Evolutionary conservation across 768 basidiomycete genomes (phyloP).

Genomic region (Lenzites betulinus): DNA sequence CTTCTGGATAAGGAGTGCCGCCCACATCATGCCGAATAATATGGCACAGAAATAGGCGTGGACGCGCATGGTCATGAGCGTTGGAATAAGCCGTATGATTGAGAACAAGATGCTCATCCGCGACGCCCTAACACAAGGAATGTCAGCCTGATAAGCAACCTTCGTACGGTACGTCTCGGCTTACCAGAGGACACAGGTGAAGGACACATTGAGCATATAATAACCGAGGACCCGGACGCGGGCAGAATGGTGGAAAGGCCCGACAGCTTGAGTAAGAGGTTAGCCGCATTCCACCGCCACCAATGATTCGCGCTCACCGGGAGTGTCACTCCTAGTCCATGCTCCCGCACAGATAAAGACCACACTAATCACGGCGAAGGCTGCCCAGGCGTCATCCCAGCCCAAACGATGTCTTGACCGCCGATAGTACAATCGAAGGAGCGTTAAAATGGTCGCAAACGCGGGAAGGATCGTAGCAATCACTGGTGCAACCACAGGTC

Average conservation of each 20-base stretch:
- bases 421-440: slow-evolving; percentile 18
- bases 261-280: neutral
- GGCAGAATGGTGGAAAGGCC: slow-evolving; percentile 11
- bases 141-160: too few relatives aligned
- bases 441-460: slow-evolving; percentile 10
- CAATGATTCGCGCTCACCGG: neutral
- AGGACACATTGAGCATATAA: slow-evolving; percentile 20
- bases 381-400: slow-evolving; percentile 23
- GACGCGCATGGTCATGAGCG: slow-evolving; percentile 16
- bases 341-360: slow-evolving; percentile 21
- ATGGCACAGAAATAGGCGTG: slow-evolving; percentile 9
- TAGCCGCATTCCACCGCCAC: neutral
- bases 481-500: neutral
- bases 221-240: slow-evolving; percentile 18
- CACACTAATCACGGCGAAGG: slow-evolving; percentile 7
- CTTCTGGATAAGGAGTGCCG: slow-evolving; percentile 16
- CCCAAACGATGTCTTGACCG: slow-evolving; percentile 18
- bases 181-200: slow-evolving; percentile 24
- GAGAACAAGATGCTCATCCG: slow-evolving; percentile 24
- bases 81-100: slow-evolving; percentile 20
- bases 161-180: neutral
- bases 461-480: slow-evolving; percentile 18
- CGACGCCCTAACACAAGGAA: slow-evolving; percentile 7
- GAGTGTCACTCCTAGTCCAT: slow-evolving; percentile 19
- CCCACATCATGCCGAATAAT: slow-evolving; percentile 19